Evolutionary conservation across 768 basidiomycete genomes (phyloP), one percentile per base, ranked within the genome.

Genomic region (Lactarius sanguifluus): DNA sequence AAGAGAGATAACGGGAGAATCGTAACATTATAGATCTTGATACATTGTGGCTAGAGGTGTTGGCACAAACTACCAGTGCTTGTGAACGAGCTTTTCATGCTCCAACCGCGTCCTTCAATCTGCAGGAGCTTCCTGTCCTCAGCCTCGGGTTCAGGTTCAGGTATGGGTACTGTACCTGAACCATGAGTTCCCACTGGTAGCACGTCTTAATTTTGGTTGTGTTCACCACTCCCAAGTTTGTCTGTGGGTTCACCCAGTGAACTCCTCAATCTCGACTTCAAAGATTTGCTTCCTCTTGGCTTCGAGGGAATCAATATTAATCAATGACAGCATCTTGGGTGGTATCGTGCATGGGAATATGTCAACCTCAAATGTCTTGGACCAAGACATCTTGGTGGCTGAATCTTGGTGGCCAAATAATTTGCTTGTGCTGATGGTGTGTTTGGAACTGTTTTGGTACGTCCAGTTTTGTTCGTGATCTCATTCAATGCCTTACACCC

Each of bases 271-370:
- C 78, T 93, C 38, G 88, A 93, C 72, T 85, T 90, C n/a, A 90
- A 89, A 70, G 92, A 95, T 73, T 77, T 95, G n/a, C 78, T 98
- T 8, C 96, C 96, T 3, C 75, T 97, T 65, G 91, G 93, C 30
- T 81, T 98, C 61, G 84, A 87, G 67, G 80, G 90, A n/a, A 79
- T 80, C 40, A 92, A 88, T 61, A 28, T 28, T 28, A 28, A 28
- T 28, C 28, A 28, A 28, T 28, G 28, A 28, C 28, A 2, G 28
- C 28, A 30, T 30, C 28, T 30, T 30, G 28, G 92, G 92, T 28
- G 90, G 90, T 18, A 85, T 98, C 57, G 85, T 91, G 23, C 83
- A 89, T n/a, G 96, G 96, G 13, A 98, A 96, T 77, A 78, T 84
- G 25, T 92, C 95, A 0, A 97, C 94, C 0, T 89, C 91, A 0